phyloP scores from a whole-genome alignment of 129 eudicot genomes.

The Erigeron canadensis region DNA sequence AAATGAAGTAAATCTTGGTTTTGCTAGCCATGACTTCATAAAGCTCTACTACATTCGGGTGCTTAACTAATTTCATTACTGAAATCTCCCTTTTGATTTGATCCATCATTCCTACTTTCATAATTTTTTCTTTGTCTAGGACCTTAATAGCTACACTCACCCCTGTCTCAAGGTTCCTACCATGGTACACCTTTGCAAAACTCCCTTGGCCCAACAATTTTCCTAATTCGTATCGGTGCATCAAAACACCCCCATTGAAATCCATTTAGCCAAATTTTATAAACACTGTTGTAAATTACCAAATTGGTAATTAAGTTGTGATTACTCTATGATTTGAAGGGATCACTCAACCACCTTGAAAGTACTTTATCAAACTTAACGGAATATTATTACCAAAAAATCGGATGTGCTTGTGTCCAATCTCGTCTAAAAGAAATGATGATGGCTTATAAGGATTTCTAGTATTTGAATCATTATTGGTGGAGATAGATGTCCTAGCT shows the following conservation, averaged over 20 bases:
- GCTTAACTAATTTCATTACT: background rate
- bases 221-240: constrained; percentile 10
- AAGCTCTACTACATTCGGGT: constrained; percentile 7
- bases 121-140: background rate
- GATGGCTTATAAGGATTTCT: background rate
- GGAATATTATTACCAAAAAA: background rate
- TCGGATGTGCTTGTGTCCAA: background rate
- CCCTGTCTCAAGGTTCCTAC: background rate
- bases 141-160: constrained; percentile 4
- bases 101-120: constrained; percentile 5
- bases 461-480: background rate
- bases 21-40: constrained; percentile 14
- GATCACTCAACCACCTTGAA: constrained; percentile 17
- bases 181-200: constrained; percentile 11
- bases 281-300: background rate
- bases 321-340: background rate
- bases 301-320: background rate
- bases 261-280: background rate
- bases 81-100: constrained; percentile 7
- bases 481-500: background rate
- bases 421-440: constrained; percentile 1
- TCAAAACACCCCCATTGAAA: background rate
- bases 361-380: background rate
- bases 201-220: constrained; percentile 4
- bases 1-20: constrained; percentile 6